Percentiles rank a stretch among this genome's conserved stretches.
Evolutionary conservation across 164 flowering plant species (phyloP).

Genomic region (Vitis vinifera): ASM3070453v1 NC_081815.1:5500001-5500500

Average conservation of each 20-base stretch:
- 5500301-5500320: too few species aligned
- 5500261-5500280: background rate
- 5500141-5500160: too few species aligned
- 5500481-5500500: background rate
- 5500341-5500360: background rate
- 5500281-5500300: background rate
- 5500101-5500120: too few species aligned
- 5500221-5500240: background rate
- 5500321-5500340: background rate
- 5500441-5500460: background rate
- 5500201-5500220: too few species aligned
- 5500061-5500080: background rate
- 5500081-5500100: background rate
- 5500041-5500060: too few species aligned
- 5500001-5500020: constrained; percentile 5
- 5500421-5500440: too few species aligned
- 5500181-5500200: background rate
- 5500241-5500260: background rate
- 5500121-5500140: too few species aligned
- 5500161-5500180: background rate
- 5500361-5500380: background rate
- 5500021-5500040: background rate
- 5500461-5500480: background rate
- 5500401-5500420: background rate
- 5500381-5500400: background rate